Percentiles rank a stretch among this genome's conserved stretches.
These are phyloP conservation scores for Schizochytrium sp. DNA, from an alignment of 108 stramenopile genomes.

Conservation along the genomic window DNA sequence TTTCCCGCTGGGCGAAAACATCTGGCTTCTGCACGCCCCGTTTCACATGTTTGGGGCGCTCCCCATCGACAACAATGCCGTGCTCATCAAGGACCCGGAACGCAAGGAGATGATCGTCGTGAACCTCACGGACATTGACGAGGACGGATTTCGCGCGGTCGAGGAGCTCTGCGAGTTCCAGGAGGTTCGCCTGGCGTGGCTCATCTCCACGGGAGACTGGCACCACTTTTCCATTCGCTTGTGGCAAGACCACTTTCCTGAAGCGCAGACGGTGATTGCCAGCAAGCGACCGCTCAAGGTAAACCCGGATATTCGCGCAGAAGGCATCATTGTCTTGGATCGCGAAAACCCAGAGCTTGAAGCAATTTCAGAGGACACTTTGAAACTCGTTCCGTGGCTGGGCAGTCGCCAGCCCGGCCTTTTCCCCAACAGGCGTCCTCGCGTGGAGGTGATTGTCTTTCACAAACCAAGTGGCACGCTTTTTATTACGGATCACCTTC, in stretches of 20 bases:
- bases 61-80: neutral
- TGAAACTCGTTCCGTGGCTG: neutral
- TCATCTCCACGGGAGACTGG: neutral
- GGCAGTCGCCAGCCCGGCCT: neutral
- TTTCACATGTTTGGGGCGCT: neutral
- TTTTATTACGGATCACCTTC: neutral
- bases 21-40: neutral
- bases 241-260: neutral
- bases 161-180: neutral
- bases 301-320: neutral
- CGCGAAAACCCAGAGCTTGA: neutral
- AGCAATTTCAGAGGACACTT: neutral
- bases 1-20: neutral
- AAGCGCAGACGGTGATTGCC: neutral
- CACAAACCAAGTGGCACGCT: neutral
- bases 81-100: neutral
- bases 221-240: neutral
- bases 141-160: neutral
- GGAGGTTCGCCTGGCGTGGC: neutral
- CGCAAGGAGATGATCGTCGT: neutral
- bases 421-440: neutral
- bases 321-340: neutral
- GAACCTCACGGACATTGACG: neutral
- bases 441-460: neutral
- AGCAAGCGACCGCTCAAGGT: neutral